These are phyloP conservation scores for Podochytrium sp. DNA, from an alignment of 192 early-diverging fungal genomes.

Conservation along the genomic window DNA sequence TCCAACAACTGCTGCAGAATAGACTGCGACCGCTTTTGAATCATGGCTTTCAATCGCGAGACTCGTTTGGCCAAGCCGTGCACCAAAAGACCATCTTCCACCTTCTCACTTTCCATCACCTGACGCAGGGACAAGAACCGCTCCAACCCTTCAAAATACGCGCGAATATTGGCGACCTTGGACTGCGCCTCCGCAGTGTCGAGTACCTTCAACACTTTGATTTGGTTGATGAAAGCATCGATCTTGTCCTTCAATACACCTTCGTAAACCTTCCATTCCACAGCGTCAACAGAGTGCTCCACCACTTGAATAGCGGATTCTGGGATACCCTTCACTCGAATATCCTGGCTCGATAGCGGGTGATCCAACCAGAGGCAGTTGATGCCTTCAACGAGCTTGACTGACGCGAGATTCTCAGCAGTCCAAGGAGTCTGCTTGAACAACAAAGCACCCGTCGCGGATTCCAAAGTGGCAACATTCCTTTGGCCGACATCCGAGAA, in stretches of 20 bases:
- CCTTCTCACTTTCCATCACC: neutral
- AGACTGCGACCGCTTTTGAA: slow-evolving; percentile 16
- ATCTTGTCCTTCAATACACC: slow-evolving; percentile 20
- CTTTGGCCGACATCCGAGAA: neutral
- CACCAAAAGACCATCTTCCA: neutral
- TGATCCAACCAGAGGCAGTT: slow-evolving; percentile 23
- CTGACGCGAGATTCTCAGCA: neutral
- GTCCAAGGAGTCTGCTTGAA: slow-evolving; percentile 16
- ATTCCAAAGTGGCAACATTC: neutral
- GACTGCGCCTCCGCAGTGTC: slow-evolving; percentile 12
- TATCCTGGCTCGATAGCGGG: neutral
- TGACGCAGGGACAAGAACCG: neutral
- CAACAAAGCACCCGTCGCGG: neutral
- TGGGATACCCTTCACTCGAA: neutral
- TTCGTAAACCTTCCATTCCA: slow-evolving; percentile 12
- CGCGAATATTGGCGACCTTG: slow-evolving; percentile 17
- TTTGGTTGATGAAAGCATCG: slow-evolving; percentile 34
- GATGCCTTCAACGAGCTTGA: slow-evolving; percentile 5
- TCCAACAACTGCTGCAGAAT: slow-evolving; percentile 9
- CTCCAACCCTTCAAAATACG: slow-evolving; percentile 39
- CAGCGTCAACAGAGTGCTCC: neutral
- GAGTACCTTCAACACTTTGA: slow-evolving; percentile 38
- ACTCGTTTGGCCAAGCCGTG: slow-evolving; percentile 15
- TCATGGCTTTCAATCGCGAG: neutral
- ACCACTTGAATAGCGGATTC: neutral